phyloP scores from a whole-genome alignment of 1,284 basidiomycete genomes.

The Cutaneotrichosporon daszewskae region DNA sequence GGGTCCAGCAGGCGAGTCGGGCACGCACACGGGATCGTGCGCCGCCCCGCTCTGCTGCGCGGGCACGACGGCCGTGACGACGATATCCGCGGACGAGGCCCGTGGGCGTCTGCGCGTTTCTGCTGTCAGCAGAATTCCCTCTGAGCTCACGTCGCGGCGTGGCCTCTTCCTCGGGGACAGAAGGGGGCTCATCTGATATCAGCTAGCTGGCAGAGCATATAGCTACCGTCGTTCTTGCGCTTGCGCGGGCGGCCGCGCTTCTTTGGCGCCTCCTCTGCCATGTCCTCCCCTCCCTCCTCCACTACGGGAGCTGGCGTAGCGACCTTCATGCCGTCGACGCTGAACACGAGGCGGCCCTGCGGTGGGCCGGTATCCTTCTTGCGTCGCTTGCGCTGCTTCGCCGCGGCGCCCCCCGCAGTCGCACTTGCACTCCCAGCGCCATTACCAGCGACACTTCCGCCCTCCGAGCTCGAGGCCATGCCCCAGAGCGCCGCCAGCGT shows the following conservation, averaged over 20 bases:
- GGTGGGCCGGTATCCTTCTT: conserved; percentile 9
- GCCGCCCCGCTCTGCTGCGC: neutral
- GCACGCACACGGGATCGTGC: conserved; percentile 3
- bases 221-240: conserved; percentile 1
- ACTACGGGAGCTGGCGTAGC: conserved; percentile 5
- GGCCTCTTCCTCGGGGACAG: neutral
- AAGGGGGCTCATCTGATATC: conserved; percentile 1
- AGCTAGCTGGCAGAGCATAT: too few relatives aligned
- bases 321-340: conserved; percentile 6
- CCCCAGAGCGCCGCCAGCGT: conserved; percentile 4
- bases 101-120: neutral
- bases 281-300: too few relatives aligned
- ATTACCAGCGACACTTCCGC: too few relatives aligned
- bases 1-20: conserved; percentile 5
- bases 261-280: neutral
- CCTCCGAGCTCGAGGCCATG: too few relatives aligned
- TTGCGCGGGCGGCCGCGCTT: conserved; percentile 1
- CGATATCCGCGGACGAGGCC: conserved; percentile 1
- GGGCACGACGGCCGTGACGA: neutral
- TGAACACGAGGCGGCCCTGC: conserved; percentile 11
- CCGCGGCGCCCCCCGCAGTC: neutral
- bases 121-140: neutral
- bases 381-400: conserved; percentile 9
- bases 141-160: too few relatives aligned
- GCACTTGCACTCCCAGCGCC: neutral